These are phyloP conservation scores for Didymella arachidicola DNA, from an alignment of 2,329 filamentous ascomycete species.

Conservation along the genomic window DNA sequence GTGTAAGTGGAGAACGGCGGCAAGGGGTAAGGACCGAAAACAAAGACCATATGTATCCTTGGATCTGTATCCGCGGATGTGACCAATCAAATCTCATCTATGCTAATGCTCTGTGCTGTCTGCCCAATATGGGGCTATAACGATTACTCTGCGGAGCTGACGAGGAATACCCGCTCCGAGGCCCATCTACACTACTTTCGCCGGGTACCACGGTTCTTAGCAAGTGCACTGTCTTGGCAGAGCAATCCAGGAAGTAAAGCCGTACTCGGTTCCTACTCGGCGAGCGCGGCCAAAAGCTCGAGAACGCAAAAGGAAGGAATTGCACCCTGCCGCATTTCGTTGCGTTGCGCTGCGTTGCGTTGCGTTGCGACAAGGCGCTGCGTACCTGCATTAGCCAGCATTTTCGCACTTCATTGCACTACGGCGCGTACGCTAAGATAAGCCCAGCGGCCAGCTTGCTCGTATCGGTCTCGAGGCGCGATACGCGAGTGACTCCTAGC, in stretches of 20 bases:
- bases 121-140: no score
- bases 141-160: no score
- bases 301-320: background rate
- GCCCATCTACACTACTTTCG: no score
- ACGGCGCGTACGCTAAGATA: background rate
- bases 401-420: background rate
- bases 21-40: no score
- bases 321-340: background rate
- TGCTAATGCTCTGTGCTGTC: no score
- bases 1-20: no score
- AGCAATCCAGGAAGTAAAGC: background rate
- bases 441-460: background rate
- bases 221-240: background rate
- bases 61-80: no score
- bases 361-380: background rate
- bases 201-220: no score
- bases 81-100: no score
- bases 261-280: background rate
- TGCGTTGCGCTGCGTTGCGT: no score
- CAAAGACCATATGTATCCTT: no score
- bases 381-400: constrained; percentile 11
- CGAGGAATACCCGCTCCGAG: no score
- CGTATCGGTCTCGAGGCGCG: background rate
- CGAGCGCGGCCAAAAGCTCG: background rate
- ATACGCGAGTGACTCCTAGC: background rate